Evolutionary conservation across 805 yeast genomes (phyloP).

Genomic region (Schizosaccharomyces osmophilus): DNA sequence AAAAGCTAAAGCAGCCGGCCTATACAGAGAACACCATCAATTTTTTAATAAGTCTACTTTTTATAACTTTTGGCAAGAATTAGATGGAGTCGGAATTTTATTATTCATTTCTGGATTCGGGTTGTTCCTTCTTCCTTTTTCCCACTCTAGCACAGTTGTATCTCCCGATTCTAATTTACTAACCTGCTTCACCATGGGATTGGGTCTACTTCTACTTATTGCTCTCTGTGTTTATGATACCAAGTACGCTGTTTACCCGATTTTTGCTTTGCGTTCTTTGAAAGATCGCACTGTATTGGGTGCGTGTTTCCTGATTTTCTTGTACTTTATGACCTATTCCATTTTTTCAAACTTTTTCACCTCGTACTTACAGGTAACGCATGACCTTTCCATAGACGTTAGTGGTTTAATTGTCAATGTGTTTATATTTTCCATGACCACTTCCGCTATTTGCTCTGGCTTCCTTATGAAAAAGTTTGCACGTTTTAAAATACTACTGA

Average conservation of each 20-base stretch:
- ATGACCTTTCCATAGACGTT: constrained; percentile 27
- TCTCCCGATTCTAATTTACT: neutral
- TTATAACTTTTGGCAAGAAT: constrained; percentile 16
- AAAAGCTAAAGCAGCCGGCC: constrained; percentile 4
- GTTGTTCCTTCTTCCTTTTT: constrained; percentile 38
- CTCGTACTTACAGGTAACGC: constrained; percentile 29
- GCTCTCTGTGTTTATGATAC: constrained; percentile 28
- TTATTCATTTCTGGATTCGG: constrained; percentile 29
- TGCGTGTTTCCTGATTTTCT: constrained; percentile 29
- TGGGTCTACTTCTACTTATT: constrained; percentile 32
- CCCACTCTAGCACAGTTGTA: constrained; percentile 10
- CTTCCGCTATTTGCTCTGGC: constrained; percentile 30
- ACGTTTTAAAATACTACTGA: constrained; percentile 3
- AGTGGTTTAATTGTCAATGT: constrained; percentile 34
- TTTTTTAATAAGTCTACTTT: neutral
- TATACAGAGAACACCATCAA: neutral
- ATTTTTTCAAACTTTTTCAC: constrained; percentile 26
- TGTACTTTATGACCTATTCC: constrained; percentile 22
- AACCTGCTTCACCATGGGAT: constrained; percentile 30
- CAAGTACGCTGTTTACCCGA: constrained; percentile 17
- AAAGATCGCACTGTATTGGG: constrained; percentile 45
- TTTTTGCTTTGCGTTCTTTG: constrained; percentile 25
- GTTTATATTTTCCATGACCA: constrained; percentile 21
- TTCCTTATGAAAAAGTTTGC: constrained; percentile 28
- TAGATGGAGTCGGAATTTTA: constrained; percentile 33